phyloP scores from a whole-genome alignment of 805 yeast species.

The Zygosaccharomyces rouxii region DNA sequence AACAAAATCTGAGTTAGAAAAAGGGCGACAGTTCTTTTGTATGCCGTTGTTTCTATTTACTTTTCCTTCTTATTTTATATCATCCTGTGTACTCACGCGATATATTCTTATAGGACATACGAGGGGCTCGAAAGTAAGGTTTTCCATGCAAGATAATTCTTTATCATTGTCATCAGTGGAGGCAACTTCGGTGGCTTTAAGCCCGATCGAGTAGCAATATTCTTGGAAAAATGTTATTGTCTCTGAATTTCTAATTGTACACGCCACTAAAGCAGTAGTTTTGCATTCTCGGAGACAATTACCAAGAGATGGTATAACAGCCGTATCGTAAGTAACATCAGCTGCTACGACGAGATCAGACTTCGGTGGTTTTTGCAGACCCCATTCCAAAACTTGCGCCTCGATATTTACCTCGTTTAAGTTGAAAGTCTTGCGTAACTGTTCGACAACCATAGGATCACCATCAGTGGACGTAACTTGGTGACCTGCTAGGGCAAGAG shows the following conservation, averaged over 20 bases:
- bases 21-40: not conserved
- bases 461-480: slow-evolving; percentile 30
- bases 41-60: not conserved
- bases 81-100: slow-evolving; percentile 12
- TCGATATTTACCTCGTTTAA: slow-evolving; percentile 39
- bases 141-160: slow-evolving; percentile 3
- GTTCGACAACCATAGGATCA: slow-evolving; percentile 26
- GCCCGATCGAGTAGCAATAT: slow-evolving; percentile 23
- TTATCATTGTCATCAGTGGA: slow-evolving; percentile 14
- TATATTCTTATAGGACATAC: slow-evolving; percentile 26
- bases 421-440: slow-evolving; percentile 37
- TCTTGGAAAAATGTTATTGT: slow-evolving; percentile 45
- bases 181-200: slow-evolving; percentile 26
- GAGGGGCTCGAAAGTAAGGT: slow-evolving; percentile 13
- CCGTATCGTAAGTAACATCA: slow-evolving; percentile 80
- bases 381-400: slow-evolving; percentile 52
- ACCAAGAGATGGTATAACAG: slow-evolving; percentile 53
- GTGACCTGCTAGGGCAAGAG: slow-evolving; percentile 13
- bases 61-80: not conserved
- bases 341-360: slow-evolving; percentile 67
- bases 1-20: not conserved
- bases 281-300: slow-evolving; percentile 37
- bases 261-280: slow-evolving; percentile 48
- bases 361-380: slow-evolving; percentile 39
- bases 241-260: slow-evolving; percentile 64